phyloP scores from a whole-genome alignment of 1,284 basidiomycete genomes.

The Anthracocystis panici-leucophaei region DNA sequence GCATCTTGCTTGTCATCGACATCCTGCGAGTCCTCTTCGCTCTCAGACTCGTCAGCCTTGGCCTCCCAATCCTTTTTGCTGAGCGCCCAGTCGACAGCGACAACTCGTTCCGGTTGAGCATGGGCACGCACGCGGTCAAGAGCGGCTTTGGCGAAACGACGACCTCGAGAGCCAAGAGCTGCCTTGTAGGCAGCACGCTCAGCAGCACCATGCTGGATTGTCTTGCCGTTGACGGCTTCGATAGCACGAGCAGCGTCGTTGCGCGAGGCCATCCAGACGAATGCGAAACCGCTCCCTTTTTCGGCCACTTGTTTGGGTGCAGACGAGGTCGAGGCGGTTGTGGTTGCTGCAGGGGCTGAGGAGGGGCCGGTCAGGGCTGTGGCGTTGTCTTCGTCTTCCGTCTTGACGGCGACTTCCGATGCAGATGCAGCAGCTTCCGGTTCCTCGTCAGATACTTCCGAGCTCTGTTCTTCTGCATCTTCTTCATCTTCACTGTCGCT shows the following conservation, averaged over 20 bases:
- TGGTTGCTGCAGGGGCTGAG: constrained; percentile 2
- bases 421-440: constrained; percentile 76
- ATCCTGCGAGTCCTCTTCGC: constrained; percentile 71
- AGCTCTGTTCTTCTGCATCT: constrained; percentile 69
- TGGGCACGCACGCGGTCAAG: constrained; percentile 48
- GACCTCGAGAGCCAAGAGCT: constrained; percentile 76
- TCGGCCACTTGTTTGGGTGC: constrained; percentile 75
- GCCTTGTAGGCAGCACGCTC: constrained; percentile 77
- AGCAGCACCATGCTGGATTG: constrained; percentile 78
- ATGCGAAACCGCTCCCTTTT: constrained; percentile 87
- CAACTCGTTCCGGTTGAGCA: constrained; percentile 75
- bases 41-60: constrained; percentile 71
- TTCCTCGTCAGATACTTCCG: neutral
- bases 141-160: constrained; percentile 75
- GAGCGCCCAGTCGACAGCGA: constrained; percentile 96
- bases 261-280: constrained; percentile 91
- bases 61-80: constrained; percentile 93
- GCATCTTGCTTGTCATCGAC: constrained; percentile 59
- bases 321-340: constrained; percentile 1
- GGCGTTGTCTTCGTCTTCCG: constrained; percentile 37
- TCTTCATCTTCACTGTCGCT: constrained; percentile 71
- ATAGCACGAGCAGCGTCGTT: constrained; percentile 88
- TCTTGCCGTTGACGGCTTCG: constrained; percentile 83
- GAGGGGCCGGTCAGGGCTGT: constrained; percentile 1
- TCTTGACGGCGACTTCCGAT: constrained; percentile 72